Evolutionary conservation across 1,139 yeast species (phyloP), one percentile per base, ranked within the genome.

Genomic region (Debaryomyces sp.): DNA sequence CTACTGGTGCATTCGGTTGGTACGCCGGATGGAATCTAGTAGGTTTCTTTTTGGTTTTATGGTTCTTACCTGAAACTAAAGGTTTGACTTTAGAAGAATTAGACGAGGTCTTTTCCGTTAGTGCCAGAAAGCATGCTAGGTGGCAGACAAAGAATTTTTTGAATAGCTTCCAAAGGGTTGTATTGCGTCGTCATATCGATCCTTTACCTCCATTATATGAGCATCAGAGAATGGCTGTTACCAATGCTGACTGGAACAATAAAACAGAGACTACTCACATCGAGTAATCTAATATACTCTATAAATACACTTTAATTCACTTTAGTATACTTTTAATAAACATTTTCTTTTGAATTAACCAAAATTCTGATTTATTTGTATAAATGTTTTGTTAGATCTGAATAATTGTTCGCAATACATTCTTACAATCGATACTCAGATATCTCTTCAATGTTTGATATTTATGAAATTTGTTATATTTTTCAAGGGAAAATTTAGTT

Each of bases 21-120:
- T 89, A 89, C 59, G 96, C 96, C 1, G 96, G 87, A n/a, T 87
- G 95, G 92, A 89, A 89, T 63, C 61, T 87, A 47, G 73, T 86
- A 47, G 94, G 94, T 0, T 87, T 83, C 72, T 81, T 84, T 69
- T 58, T 84, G 62, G 89, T 84, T 2, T 69, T 83, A 50, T 81
- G 84, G 78, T 75, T 82, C 67, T 68, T 84, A 44, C 89, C 89
- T 2, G 90, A 85, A 62, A 84, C 89, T n/a, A 84, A 84, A 67
- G 80, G 82, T 22, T 74, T 84, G 63, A 89, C 90, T 0, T 75
- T 85, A 63, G 90, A 85, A 66, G 89, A 85, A 61, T 76, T 85
- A 64, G 89, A 85, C 59, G 87, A 83, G 44, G 87, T 84, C 27
- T 85, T 85, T 58, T 76, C 75, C 46, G 86, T 84, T 18, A 79